Conservation (phyloP, 2,329 filamentous ascomycete species). For the Monilinia vaccinii-corymbosi region DNA sequence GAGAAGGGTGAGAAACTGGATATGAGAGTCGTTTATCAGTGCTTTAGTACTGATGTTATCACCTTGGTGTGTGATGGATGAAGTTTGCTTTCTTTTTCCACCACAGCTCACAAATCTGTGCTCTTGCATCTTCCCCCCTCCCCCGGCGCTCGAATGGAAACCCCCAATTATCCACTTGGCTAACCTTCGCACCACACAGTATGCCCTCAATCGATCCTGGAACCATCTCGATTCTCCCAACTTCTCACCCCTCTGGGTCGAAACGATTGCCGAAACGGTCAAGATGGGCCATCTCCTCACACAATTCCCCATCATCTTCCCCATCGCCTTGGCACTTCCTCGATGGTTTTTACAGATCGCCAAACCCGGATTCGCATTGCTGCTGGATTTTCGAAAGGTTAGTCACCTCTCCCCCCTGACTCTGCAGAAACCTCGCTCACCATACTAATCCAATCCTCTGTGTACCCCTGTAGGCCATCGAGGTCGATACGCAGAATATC, state of each 20-base stretch:
- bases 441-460: neutral
- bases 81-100: neutral
- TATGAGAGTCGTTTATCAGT: slow-evolving; percentile 16
- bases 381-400: neutral
- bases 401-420: neutral
- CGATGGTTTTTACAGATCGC: neutral
- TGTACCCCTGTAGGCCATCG: slow-evolving; percentile 4
- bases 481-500: slow-evolving; percentile 1
- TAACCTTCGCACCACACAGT: slow-evolving; percentile 6
- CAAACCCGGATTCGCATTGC: neutral
- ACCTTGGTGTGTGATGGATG: slow-evolving; percentile 12
- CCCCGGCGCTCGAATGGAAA: neutral
- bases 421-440: no score
- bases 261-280: slow-evolving; percentile 13
- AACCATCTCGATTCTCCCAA: slow-evolving; percentile 19
- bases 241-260: slow-evolving; percentile 17
- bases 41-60: slow-evolving; percentile 25
- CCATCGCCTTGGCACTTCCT: neutral
- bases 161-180: neutral
- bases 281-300: neutral
- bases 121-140: no score
- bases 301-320: neutral
- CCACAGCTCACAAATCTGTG: no score
- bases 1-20: slow-evolving; percentile 9
- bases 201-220: slow-evolving; percentile 23